A percentile compares a stretch with the other conserved stretches of the same genome.
Evolutionary conservation across 495 filamentous ascomycete genomes (phyloP).

Genomic region (Xylona heveae): DNA sequence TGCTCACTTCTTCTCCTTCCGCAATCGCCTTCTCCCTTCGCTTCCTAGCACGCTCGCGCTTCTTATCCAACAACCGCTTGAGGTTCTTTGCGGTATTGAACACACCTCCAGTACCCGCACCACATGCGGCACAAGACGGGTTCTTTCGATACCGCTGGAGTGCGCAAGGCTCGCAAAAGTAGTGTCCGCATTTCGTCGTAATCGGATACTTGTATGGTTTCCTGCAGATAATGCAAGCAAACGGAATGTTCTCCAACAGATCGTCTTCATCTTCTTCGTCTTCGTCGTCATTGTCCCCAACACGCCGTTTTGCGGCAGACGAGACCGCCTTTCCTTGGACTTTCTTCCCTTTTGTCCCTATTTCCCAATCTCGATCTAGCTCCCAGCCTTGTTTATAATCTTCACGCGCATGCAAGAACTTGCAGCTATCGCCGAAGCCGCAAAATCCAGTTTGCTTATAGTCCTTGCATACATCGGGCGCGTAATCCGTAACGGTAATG

Average conservation of each 20-base stretch:
- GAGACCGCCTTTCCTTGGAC: slow-evolving; percentile 38
- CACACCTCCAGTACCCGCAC: slow-evolving; percentile 63
- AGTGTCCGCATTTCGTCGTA: slow-evolving; percentile 80
- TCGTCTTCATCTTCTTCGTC: slow-evolving; percentile 54
- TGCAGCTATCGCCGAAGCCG: slow-evolving; percentile 66
- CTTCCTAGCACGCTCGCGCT: slow-evolving; percentile 46
- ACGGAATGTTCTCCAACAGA: slow-evolving; percentile 71
- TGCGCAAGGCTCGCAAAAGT: slow-evolving; percentile 84
- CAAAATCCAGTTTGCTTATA: slow-evolving; percentile 79
- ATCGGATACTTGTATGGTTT: slow-evolving; percentile 63
- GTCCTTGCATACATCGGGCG: slow-evolving; percentile 91
- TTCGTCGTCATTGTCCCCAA: slow-evolving; percentile 23
- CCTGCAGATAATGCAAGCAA: slow-evolving; percentile 86
- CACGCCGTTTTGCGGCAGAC: slow-evolving; percentile 27
- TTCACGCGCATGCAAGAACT: slow-evolving; percentile 70
- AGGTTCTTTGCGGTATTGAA: slow-evolving; percentile 80
- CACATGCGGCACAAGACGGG: slow-evolving; percentile 70
- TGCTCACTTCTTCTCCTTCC: slow-evolving; percentile 44
- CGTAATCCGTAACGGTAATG: slow-evolving; percentile 75
- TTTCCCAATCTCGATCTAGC: slow-evolving; percentile 85
- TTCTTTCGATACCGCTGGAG: slow-evolving; percentile 62
- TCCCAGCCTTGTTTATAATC: slow-evolving; percentile 93
- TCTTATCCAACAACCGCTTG: slow-evolving; percentile 63
- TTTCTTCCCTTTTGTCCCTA: slow-evolving; percentile 53
- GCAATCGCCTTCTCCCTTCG: slow-evolving; percentile 49